Conservation (phyloP, 2,329 filamentous ascomycete genomes). For the Curvularia eragrostidis region DNA sequence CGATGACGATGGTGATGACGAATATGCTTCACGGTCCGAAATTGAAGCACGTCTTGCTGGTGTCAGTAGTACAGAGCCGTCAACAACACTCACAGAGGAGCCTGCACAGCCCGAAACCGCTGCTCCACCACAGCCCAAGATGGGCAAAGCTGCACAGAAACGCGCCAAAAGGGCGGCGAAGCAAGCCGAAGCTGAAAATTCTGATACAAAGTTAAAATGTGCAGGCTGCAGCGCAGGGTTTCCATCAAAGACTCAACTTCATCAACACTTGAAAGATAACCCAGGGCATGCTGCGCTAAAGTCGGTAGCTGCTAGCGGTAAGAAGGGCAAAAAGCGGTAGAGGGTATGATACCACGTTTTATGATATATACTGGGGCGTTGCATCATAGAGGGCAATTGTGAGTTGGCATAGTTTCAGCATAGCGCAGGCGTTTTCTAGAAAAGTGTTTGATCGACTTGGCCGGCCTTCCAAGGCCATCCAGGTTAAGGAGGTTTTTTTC, state of each 20-base stretch:
- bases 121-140: constrained; percentile 39
- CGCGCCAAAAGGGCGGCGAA: constrained; percentile 56
- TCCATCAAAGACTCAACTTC: constrained; percentile 74
- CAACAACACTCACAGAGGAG: constrained; percentile 12
- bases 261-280: constrained; percentile 72
- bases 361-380: background rate
- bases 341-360: constrained; percentile 8
- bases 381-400: background rate
- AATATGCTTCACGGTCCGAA: constrained; percentile 47
- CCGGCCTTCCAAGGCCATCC: background rate
- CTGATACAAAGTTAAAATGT: constrained; percentile 67
- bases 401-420: background rate
- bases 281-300: constrained; percentile 65
- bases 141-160: constrained; percentile 58
- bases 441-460: background rate
- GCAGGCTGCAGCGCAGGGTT: constrained; percentile 80
- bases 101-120: constrained; percentile 6
- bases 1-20: constrained; percentile 34
- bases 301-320: constrained; percentile 17
- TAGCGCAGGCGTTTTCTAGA: constrained; percentile 2
- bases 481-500: background rate
- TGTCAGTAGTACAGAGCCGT: constrained; percentile 15
- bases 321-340: constrained; percentile 36
- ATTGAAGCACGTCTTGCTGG: constrained; percentile 45
- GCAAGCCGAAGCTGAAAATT: constrained; percentile 38